Evolutionary conservation across 805 yeast genomes (phyloP).

Genomic region (Kodamaea hsintzibuensis): DNA sequence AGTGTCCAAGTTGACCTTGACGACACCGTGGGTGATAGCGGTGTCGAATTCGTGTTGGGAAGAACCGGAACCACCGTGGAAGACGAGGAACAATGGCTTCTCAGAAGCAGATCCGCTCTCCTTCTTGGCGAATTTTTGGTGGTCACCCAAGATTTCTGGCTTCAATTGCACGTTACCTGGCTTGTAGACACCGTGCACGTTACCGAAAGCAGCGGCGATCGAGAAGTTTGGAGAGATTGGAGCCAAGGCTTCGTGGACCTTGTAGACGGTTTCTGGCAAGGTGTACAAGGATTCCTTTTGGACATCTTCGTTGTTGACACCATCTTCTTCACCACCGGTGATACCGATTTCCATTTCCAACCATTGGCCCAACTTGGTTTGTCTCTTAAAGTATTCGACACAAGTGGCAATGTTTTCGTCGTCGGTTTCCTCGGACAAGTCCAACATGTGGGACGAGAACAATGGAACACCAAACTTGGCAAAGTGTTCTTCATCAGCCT

Average conservation of each 20-base stretch:
- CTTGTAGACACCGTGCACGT: conserved; percentile 99
- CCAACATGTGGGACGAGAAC: conserved; percentile 99
- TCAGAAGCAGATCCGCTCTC: conserved; percentile 53
- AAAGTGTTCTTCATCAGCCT: conserved; percentile 93
- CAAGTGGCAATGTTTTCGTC: conserved; percentile 94
- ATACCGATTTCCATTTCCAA: conserved; percentile 99
- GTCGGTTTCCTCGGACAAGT: conserved; percentile 94
- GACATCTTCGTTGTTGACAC: conserved; percentile 97
- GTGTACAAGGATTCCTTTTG: conserved; percentile 88
- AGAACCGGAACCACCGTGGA: conserved; percentile 99
- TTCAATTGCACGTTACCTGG: conserved; percentile 95
- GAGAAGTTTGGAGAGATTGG: conserved; percentile 97
- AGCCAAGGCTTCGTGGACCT: conserved; percentile 84
- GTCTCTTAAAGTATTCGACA: conserved; percentile 92
- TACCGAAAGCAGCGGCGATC: conserved; percentile 99
- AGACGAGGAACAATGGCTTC: conserved; percentile 90
- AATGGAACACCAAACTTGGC: conserved; percentile 87
- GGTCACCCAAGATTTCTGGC: conserved; percentile 94
- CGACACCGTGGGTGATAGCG: conserved; percentile 93
- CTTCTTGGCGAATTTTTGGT: conserved; percentile 85
- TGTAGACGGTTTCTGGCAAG: conserved; percentile 89
- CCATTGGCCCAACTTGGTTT: conserved; percentile 94
- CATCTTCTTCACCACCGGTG: conserved; percentile 99
- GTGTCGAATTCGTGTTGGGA: conserved; percentile 86
- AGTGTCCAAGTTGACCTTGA: conserved; percentile 98